These are phyloP conservation scores for Coprinellus micaceus DNA, from an alignment of 768 basidiomycete genomes.

Conservation along the genomic window DNA sequence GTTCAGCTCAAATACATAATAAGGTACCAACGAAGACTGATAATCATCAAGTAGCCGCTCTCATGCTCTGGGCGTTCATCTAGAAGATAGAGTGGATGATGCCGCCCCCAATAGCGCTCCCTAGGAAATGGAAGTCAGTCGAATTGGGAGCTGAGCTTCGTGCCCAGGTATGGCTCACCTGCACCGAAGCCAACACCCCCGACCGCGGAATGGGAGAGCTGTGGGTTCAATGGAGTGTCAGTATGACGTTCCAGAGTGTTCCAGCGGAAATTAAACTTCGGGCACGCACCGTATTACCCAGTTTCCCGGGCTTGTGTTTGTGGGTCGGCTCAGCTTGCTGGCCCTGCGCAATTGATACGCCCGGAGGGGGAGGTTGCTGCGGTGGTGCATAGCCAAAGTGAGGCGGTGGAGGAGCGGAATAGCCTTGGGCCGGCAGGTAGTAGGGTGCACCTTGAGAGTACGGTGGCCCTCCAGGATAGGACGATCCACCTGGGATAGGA, in stretches of 20 bases:
- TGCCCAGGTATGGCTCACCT: constrained; percentile 32
- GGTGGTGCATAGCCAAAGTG: constrained; percentile 19
- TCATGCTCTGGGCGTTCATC: too few relatives aligned
- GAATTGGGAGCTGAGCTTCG: constrained; percentile 27
- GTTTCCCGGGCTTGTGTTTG: constrained; percentile 45
- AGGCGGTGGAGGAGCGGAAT: constrained; percentile 9
- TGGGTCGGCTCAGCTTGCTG: constrained; percentile 26
- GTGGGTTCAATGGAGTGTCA: constrained; percentile 4
- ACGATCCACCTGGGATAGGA: constrained; percentile 5
- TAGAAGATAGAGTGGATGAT: constrained; percentile 49
- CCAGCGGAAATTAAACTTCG: not conserved
- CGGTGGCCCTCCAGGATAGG: not conserved
- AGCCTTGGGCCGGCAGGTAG: constrained; percentile 14
- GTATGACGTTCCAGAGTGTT: not conserved
- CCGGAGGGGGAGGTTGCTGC: constrained; percentile 13
- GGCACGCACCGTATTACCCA: constrained; percentile 49
- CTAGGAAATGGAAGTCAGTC: constrained; percentile 21
- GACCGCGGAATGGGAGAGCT: constrained; percentile 52
- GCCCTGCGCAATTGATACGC: not conserved
- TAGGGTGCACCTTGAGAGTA: not conserved
- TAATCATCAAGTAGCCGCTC: too few relatives aligned
- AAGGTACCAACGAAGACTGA: too few relatives aligned
- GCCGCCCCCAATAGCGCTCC: constrained; percentile 41
- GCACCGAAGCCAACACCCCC: constrained; percentile 77
- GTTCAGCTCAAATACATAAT: too few relatives aligned